Conservation (phyloP, 345 rosid genomes). For the thale cress (Arabidopsis thaliana) region DNA sequence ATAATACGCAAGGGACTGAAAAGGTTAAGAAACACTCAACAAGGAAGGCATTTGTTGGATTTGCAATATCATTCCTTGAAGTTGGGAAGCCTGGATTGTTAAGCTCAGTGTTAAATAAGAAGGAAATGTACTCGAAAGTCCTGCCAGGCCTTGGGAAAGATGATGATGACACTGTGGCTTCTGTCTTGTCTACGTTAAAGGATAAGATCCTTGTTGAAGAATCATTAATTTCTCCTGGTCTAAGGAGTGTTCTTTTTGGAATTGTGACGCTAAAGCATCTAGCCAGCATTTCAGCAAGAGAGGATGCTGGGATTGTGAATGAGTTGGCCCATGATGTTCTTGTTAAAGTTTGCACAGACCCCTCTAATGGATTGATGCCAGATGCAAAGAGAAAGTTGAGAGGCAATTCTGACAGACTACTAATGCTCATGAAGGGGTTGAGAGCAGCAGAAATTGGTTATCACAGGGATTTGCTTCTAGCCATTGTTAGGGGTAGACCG, state of each 20-base stretch:
- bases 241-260: conserved; percentile 94
- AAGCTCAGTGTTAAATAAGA: conserved; percentile 80
- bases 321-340: conserved; percentile 77
- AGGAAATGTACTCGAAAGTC: conserved; percentile 79
- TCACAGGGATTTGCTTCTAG: conserved; percentile 86
- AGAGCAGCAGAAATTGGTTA: conserved; percentile 66
- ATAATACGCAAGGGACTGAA: conserved; percentile 51
- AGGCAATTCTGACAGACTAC: conserved; percentile 74
- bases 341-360: conserved; percentile 76
- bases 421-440: conserved; percentile 84
- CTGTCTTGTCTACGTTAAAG: conserved; percentile 68
- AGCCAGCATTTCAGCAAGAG: conserved; percentile 68
- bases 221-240: conserved; percentile 76
- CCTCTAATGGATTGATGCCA: conserved; percentile 89
- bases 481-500: conserved; percentile 69
- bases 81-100: conserved; percentile 78
- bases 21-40: conserved; percentile 58
- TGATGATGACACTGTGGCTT: conserved; percentile 65
- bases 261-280: conserved; percentile 76
- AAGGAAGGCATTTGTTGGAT: conserved; percentile 72
- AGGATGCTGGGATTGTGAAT: conserved; percentile 55
- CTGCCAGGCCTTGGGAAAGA: conserved; percentile 74
- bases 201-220: conserved; percentile 68
- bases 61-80: conserved; percentile 90
- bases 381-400: conserved; percentile 64